Evolutionary conservation across 2,329 filamentous ascomycete species (phyloP).

Genomic region (Fusarium coicis): DNA sequence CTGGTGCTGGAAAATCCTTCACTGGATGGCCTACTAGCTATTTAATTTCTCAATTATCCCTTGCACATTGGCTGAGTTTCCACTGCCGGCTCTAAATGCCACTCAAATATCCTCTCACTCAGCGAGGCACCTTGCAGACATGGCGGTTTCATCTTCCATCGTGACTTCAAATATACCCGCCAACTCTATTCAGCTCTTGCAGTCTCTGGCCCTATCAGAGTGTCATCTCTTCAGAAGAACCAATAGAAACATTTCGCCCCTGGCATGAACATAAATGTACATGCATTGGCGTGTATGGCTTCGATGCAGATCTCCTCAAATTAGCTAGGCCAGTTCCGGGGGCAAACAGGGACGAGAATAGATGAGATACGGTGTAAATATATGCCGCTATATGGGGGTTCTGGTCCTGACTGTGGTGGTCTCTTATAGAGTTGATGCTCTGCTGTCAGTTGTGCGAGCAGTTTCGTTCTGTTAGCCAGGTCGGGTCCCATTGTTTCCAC

Average conservation of each 20-base stretch:
- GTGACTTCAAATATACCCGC: slow-evolving; percentile 24
- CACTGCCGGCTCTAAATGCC: not conserved
- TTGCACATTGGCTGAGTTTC: rapidly evolving
- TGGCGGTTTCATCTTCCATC: slow-evolving; percentile 30
- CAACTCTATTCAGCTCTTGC: slow-evolving; percentile 37
- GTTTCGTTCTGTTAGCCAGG: not conserved
- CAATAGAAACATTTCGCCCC: slow-evolving; percentile 29
- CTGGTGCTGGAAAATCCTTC: not conserved
- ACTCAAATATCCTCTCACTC: not conserved
- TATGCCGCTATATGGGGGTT: slow-evolving; percentile 7
- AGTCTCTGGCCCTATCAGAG: slow-evolving; percentile 1
- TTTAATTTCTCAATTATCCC: rapidly evolving
- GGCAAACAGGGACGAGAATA: not conserved
- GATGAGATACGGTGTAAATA: slow-evolving; percentile 1
- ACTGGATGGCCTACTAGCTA: rapidly evolving
- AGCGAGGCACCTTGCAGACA: not conserved
- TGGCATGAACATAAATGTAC: slow-evolving; percentile 10
- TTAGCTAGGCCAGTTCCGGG: not conserved
- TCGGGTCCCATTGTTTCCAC: not conserved
- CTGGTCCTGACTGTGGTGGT: not conserved
- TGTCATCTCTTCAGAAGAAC: not conserved
- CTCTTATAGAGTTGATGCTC: slow-evolving; percentile 18
- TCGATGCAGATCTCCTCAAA: slow-evolving; percentile 8
- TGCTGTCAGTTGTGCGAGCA: not conserved
- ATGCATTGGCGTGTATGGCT: slow-evolving; percentile 14